A percentile compares a stretch with the other conserved stretches of the same genome.
Conservation (phyloP, 352 stramenopile species). For the Phytophthora pluvialis region DNA sequence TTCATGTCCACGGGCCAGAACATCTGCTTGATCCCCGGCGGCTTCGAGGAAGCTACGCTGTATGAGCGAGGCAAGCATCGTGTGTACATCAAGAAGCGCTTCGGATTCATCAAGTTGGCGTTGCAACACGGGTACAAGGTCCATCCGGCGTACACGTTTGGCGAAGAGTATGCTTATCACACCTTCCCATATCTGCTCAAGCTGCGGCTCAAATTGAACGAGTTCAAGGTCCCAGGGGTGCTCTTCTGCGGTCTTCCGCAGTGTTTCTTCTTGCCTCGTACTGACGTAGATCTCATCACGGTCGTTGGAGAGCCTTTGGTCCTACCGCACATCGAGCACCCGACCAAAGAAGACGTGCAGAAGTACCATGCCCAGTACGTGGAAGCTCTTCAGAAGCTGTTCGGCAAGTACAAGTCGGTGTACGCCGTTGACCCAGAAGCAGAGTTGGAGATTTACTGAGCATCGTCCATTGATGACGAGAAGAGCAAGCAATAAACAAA, state of each 20-base stretch:
- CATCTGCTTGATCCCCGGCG: conserved; percentile 87
- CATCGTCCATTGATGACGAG: neutral
- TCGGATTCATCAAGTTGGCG: conserved; percentile 93
- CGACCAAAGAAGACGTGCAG: conserved; percentile 87
- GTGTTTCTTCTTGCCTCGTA: conserved; percentile 86
- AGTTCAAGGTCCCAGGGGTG: conserved; percentile 85
- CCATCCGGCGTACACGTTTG: conserved; percentile 91
- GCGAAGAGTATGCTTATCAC: conserved; percentile 85
- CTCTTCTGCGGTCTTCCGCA: conserved; percentile 73
- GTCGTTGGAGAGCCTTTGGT: conserved; percentile 88
- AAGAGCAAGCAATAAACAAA: no score
- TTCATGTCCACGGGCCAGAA: conserved; percentile 63
- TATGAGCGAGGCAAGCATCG: conserved; percentile 80
- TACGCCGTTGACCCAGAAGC: conserved; percentile 75
- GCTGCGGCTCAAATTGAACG: conserved; percentile 81
- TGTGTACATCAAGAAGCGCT: conserved; percentile 91
- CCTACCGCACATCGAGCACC: conserved; percentile 88
- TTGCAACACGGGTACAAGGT: conserved; percentile 92
- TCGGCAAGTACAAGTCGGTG: conserved; percentile 85
- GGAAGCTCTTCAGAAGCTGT: conserved; percentile 74
- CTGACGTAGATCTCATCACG: conserved; percentile 80
- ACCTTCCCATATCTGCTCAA: conserved; percentile 85
- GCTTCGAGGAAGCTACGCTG: conserved; percentile 95
- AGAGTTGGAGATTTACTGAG: conserved; percentile 55
- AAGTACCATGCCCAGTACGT: conserved; percentile 93